Evolutionary conservation across 1,284 basidiomycete genomes (phyloP).

Genomic region (Malassezia dermatis): DNA sequence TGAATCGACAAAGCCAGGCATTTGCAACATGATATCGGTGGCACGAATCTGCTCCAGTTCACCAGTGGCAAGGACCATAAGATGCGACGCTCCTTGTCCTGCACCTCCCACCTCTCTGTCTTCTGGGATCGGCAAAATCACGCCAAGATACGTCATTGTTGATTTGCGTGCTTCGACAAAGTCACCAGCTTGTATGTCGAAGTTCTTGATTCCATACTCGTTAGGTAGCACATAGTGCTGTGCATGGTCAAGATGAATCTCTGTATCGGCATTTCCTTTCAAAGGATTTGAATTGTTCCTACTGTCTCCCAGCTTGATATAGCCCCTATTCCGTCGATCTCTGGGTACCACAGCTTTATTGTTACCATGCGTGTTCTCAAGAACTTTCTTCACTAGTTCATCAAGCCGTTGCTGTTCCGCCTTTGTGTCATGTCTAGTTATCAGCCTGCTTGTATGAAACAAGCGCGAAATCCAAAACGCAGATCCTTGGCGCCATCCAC

Average conservation of each 20-base stretch:
- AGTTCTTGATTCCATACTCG: not conserved
- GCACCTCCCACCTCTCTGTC: slow-evolving; percentile 1
- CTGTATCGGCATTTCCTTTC: not conserved
- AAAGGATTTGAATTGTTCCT: not conserved
- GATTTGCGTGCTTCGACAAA: slow-evolving; percentile 16
- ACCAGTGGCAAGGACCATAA: slow-evolving; percentile 11
- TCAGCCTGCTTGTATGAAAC: not conserved
- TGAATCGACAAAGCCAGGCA: slow-evolving; percentile 13
- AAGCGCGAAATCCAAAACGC: not conserved
- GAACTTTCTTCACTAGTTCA: not conserved
- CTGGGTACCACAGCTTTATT: not conserved
- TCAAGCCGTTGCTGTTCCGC: not conserved
- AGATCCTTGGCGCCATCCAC: not conserved
- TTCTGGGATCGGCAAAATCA: slow-evolving; percentile 14
- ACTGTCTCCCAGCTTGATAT: not conserved
- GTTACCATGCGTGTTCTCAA: not conserved
- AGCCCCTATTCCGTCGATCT: slow-evolving; percentile 4
- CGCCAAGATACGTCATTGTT: slow-evolving; percentile 2
- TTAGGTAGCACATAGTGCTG: not conserved
- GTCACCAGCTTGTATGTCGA: slow-evolving; percentile 13
- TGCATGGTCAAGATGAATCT: not conserved
- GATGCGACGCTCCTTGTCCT: not conserved
- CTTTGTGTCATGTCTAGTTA: not conserved
- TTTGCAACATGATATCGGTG: slow-evolving; percentile 16
- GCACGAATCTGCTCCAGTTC: slow-evolving; percentile 10